phyloP scores from a whole-genome alignment of 139 green algal genomes.

The Gonium pectorale region DNA sequence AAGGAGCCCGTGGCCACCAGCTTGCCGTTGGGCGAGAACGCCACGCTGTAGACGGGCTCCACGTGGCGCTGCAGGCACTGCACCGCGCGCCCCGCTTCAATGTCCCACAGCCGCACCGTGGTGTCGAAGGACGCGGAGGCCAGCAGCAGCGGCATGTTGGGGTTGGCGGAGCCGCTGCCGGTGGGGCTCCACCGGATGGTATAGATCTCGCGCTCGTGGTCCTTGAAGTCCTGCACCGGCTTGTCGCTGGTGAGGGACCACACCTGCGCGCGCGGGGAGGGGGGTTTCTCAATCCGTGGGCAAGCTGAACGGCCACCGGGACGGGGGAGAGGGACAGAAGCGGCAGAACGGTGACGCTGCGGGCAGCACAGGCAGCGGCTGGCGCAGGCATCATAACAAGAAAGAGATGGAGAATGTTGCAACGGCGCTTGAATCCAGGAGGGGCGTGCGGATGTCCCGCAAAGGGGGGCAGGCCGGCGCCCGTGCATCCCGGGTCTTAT shows the following conservation, averaged over 20 bases:
- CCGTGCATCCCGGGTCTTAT: no score
- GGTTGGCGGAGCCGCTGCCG: slow-evolving; percentile 71
- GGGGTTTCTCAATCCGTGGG: no score
- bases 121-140: slow-evolving; percentile 89
- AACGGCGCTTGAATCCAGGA: no score
- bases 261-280: no score
- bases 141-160: slow-evolving; percentile 74
- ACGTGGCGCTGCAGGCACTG: slow-evolving; percentile 77
- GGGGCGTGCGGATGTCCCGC: no score
- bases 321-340: no score
- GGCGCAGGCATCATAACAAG: no score
- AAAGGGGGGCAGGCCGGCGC: no score
- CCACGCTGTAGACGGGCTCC: slow-evolving; percentile 87
- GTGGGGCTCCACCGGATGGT: slow-evolving; percentile 88
- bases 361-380: neutral
- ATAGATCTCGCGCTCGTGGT: slow-evolving; percentile 92
- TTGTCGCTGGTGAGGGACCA: slow-evolving; percentile 63
- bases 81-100: slow-evolving; percentile 72
- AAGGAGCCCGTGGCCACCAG: slow-evolving; percentile 85
- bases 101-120: slow-evolving; percentile 87
- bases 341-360: no score
- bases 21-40: slow-evolving; percentile 85
- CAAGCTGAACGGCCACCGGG: no score
- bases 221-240: slow-evolving; percentile 69
- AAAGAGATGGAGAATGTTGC: no score